These are phyloP conservation scores for Phyllosticta citribraziliensis DNA, from an alignment of 2,329 filamentous ascomycete species.

Conservation along the genomic window DNA sequence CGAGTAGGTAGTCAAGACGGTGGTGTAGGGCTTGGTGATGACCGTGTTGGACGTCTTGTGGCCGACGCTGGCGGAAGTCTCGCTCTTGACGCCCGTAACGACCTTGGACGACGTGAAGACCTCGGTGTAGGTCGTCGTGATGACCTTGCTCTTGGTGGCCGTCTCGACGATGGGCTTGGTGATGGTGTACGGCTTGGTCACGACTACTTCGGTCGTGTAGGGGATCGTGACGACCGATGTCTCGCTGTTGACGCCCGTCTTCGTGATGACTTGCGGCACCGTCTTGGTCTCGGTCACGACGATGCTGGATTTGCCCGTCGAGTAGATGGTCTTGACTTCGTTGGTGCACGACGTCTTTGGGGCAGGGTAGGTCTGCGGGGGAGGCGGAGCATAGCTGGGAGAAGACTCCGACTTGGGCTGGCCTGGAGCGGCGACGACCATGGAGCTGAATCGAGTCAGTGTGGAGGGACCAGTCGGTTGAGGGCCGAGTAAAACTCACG, in stretches of 20 bases:
- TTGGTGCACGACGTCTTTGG: background rate
- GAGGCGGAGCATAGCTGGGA: background rate
- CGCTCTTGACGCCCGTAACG: background rate
- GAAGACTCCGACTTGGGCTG: background rate
- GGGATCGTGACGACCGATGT: slow-evolving; percentile 12
- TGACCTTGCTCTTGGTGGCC: background rate
- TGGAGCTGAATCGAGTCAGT: background rate
- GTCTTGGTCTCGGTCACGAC: slow-evolving; percentile 3
- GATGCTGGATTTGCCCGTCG: background rate
- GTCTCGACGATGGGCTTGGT: background rate
- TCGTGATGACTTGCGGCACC: background rate
- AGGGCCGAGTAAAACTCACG: background rate
- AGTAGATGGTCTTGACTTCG: slow-evolving; percentile 1
- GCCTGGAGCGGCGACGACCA: slow-evolving; percentile 4
- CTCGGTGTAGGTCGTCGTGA: slow-evolving; percentile 5
- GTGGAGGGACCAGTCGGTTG: too few relatives aligned
- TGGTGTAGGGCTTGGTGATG: slow-evolving; percentile 13
- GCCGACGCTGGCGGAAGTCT: background rate
- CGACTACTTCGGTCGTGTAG: background rate
- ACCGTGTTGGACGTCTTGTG: slow-evolving; percentile 13
- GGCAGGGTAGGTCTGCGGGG: background rate
- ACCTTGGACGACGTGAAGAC: slow-evolving; percentile 15
- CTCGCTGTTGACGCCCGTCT: slow-evolving; percentile 9
- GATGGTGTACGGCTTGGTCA: background rate
- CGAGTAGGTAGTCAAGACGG: slow-evolving; percentile 11